phyloP scores from a whole-genome alignment of 2,329 filamentous ascomycete genomes.

The Lecanicillium sp. region DNA sequence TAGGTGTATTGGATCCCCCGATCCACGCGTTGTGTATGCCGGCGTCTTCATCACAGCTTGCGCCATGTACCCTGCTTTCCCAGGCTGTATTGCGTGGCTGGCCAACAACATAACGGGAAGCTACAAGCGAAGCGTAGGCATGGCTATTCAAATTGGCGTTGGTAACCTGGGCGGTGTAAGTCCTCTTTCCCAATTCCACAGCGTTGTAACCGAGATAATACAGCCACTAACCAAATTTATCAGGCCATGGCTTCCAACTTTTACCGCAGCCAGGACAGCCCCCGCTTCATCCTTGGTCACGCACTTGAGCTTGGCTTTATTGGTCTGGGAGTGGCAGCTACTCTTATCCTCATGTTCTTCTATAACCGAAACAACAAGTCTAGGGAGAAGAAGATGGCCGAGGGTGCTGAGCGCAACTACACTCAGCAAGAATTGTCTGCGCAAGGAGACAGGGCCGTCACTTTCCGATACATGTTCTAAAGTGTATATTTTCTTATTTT shows the following conservation, averaged over 20 bases:
- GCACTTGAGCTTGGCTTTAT: slow-evolving; percentile 37
- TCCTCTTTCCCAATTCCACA: neutral
- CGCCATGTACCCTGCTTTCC: slow-evolving; percentile 66
- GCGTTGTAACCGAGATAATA: neutral
- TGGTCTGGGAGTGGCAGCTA: slow-evolving; percentile 11
- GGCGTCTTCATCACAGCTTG: slow-evolving; percentile 65
- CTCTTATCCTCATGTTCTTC: slow-evolving; percentile 7
- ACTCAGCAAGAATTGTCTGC: slow-evolving; percentile 17
- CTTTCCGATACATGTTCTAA: slow-evolving; percentile 10
- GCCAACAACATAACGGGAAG: slow-evolving; percentile 38
- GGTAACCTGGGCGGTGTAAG: slow-evolving; percentile 19
- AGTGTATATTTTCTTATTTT: neutral
- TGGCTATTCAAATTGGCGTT: slow-evolving; percentile 33
- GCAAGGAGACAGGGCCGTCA: slow-evolving; percentile 19
- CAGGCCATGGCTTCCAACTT: slow-evolving; percentile 59
- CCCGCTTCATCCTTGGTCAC: slow-evolving; percentile 36
- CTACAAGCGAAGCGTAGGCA: slow-evolving; percentile 51
- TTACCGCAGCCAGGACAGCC: slow-evolving; percentile 41
- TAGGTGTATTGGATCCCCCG: slow-evolving; percentile 44
- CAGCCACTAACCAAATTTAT: neutral
- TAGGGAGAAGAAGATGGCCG: slow-evolving; percentile 11
- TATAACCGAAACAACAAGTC: slow-evolving; percentile 14
- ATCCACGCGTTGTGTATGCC: slow-evolving; percentile 53
- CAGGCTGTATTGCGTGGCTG: slow-evolving; percentile 47
- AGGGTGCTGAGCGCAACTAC: slow-evolving; percentile 13